phyloP scores from a whole-genome alignment of 345 rosid species.

The Camelina laxa region DNA sequence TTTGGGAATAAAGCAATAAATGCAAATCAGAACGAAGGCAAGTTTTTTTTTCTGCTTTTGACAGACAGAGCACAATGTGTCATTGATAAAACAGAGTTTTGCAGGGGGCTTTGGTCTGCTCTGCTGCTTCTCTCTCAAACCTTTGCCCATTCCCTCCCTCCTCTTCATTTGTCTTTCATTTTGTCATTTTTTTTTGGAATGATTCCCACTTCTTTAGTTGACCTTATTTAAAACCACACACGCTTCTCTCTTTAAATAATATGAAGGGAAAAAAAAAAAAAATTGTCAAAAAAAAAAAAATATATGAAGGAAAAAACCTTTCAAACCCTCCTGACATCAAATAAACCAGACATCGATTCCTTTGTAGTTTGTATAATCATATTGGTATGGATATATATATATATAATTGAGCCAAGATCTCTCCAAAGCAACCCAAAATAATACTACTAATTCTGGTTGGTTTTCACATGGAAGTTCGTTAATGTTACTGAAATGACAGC shows the following conservation, averaged over 20 bases:
- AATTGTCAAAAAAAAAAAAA: too few species aligned
- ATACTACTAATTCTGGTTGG: constrained; percentile 6
- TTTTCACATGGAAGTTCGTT: constrained; percentile 19
- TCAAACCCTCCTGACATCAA: constrained; percentile 24
- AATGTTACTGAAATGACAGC: constrained; percentile 1
- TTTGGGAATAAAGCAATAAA: constrained; percentile 25
- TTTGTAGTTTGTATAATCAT: neutral
- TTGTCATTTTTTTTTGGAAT: constrained; percentile 1
- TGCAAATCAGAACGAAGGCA: constrained; percentile 27
- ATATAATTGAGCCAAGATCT: constrained; percentile 2
- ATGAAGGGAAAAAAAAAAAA: too few species aligned
- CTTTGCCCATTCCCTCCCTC: neutral
- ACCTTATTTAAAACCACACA: constrained; percentile 17
- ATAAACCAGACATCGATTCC: constrained; percentile 21
- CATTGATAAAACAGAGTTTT: constrained; percentile 41
- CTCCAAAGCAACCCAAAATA: constrained; percentile 26
- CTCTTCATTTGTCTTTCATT: neutral
- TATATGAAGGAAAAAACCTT: neutral
- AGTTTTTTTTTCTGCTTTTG: constrained; percentile 1
- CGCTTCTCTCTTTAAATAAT: neutral
- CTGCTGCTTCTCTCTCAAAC: neutral
- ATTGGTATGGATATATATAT: neutral
- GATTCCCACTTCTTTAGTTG: constrained; percentile 21
- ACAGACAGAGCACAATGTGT: constrained; percentile 42
- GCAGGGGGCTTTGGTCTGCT: constrained; percentile 41